Conservation (phyloP, 2,329 filamentous ascomycete genomes). For the Nothophoma quercina region DNA sequence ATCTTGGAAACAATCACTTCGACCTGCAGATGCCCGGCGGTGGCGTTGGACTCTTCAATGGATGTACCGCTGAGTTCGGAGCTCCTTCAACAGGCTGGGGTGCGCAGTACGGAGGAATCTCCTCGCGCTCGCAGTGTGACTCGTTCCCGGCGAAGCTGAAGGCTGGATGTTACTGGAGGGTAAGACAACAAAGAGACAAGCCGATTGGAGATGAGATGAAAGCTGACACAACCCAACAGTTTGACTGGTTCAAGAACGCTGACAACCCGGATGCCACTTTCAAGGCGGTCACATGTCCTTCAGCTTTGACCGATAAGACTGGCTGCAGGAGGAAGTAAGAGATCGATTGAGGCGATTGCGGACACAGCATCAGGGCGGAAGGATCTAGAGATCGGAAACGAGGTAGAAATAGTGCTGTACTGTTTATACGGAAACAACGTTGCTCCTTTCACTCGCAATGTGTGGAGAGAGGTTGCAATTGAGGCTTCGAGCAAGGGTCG, state of each 20-base stretch:
- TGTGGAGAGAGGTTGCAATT: neutral
- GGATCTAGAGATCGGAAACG: no score
- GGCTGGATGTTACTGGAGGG: constrained; percentile 48
- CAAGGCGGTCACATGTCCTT: constrained; percentile 46
- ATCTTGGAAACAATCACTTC: constrained; percentile 48
- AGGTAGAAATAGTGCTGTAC: no score
- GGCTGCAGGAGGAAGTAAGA: constrained; percentile 33
- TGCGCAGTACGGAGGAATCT: constrained; percentile 46
- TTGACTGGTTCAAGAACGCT: constrained; percentile 46
- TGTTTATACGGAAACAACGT: no score
- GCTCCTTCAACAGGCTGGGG: constrained; percentile 46
- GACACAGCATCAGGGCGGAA: no score
- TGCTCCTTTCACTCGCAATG: no score
- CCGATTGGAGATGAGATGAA: no score
- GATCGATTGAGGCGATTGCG: neutral
- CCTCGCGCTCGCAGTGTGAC: constrained; percentile 41
- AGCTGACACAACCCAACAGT: no score
- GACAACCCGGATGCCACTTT: constrained; percentile 46
- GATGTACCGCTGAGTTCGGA: constrained; percentile 43
- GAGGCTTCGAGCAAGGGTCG: neutral
- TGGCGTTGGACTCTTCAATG: constrained; percentile 48
- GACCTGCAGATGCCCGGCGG: constrained; percentile 50
- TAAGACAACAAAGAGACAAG: no score
- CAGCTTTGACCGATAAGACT: constrained; percentile 39
- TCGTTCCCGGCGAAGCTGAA: constrained; percentile 46